Conservation (phyloP, 192 early-diverging fungal species). For the Umbelopsis sp. region DNA sequence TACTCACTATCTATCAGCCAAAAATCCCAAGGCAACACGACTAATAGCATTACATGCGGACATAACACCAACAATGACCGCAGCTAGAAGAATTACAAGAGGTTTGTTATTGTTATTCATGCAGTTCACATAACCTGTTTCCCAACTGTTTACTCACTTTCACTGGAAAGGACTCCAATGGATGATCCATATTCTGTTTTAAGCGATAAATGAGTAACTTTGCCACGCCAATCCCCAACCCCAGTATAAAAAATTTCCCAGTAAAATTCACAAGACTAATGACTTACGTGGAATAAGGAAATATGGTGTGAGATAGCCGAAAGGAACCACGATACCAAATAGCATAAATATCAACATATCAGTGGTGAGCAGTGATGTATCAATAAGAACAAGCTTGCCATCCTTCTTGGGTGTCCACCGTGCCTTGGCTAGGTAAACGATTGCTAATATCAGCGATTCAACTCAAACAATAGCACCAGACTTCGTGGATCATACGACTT, state of each 20-base stretch:
- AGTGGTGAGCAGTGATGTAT: conserved; percentile 20
- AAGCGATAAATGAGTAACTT: conserved; percentile 33
- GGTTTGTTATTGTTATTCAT: neutral
- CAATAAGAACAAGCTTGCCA: conserved; percentile 21
- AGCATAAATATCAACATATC: conserved; percentile 20
- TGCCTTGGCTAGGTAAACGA: conserved; percentile 17
- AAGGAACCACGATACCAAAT: conserved; percentile 31
- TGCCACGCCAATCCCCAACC: conserved; percentile 24
- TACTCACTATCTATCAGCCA: conserved; percentile 46
- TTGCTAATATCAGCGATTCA: neutral
- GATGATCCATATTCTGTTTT: conserved; percentile 30
- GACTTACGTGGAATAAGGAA: conserved; percentile 41
- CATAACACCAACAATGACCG: conserved; percentile 65
- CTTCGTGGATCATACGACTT: neutral
- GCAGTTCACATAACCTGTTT: too few species aligned
- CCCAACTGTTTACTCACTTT: neutral
- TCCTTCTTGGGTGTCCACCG: neutral
- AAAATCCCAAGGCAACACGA: conserved; percentile 60
- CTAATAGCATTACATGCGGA: conserved; percentile 63
- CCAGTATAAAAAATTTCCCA: too few species aligned
- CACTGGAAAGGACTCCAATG: conserved; percentile 9
- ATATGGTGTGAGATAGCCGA: conserved; percentile 52
- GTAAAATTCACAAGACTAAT: neutral
- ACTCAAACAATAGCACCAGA: too few species aligned
- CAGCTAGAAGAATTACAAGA: conserved; percentile 30